Conservation (phyloP, 257 asterid species). For the Solanum pennellii region DNA sequence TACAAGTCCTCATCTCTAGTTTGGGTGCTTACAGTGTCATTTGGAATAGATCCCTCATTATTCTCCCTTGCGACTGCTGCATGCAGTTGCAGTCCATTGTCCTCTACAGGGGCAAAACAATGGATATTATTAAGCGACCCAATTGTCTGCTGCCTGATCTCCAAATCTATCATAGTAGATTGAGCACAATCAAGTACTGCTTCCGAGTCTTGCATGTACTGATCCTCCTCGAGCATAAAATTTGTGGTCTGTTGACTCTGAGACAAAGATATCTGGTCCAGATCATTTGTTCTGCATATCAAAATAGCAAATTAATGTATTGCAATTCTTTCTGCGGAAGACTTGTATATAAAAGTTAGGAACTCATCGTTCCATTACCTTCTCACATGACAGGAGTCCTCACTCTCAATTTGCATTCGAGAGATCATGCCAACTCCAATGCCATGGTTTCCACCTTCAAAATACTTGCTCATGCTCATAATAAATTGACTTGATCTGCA, state of each 20-base stretch:
- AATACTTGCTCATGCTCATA: neutral
- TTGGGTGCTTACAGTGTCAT: neutral
- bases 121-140: neutral
- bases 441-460: neutral
- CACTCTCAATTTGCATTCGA: neutral
- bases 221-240: neutral
- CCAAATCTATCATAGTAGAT: neutral
- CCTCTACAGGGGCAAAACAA: neutral
- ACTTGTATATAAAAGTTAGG: neutral
- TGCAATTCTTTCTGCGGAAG: neutral
- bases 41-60: neutral
- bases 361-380: neutral
- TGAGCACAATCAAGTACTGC: neutral
- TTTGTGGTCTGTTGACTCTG: neutral
- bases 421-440: neutral
- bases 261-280: neutral
- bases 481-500: slow-evolving; percentile 5
- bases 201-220: neutral
- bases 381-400: neutral
- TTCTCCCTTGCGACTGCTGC: neutral
- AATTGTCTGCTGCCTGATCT: neutral
- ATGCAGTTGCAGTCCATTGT: neutral
- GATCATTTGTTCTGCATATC: neutral
- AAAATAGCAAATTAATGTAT: neutral
- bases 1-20: neutral